Evolutionary conservation across 108 stramenopile species (phyloP).

Genomic region (Skeletonema marinoi): DNA sequence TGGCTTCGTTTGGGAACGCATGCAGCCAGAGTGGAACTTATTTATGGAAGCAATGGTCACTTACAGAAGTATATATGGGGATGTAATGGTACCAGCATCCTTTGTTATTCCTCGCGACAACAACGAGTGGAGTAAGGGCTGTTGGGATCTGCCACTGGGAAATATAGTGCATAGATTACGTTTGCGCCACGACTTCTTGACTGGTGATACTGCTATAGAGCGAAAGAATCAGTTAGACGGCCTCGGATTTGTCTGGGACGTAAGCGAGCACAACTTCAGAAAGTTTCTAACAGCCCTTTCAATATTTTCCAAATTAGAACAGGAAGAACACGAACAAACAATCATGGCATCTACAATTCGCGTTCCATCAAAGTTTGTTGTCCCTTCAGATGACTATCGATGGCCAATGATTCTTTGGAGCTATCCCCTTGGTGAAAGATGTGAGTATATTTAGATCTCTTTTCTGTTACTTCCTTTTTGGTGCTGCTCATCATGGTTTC

Average conservation of each 20-base stretch:
- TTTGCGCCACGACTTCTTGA: slow-evolving; percentile 67
- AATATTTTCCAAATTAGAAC: slow-evolving; percentile 57
- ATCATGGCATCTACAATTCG: slow-evolving; percentile 41
- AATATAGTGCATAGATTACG: slow-evolving; percentile 68
- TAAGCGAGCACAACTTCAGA: slow-evolving; percentile 58
- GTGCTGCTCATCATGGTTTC: too few relatives aligned
- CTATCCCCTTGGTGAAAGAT: slow-evolving; percentile 79
- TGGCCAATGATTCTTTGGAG: slow-evolving; percentile 78
- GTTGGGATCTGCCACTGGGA: slow-evolving; percentile 76
- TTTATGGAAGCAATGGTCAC: slow-evolving; percentile 72
- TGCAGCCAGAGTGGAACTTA: slow-evolving; percentile 86
- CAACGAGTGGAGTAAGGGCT: slow-evolving; percentile 61
- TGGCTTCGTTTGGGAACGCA: slow-evolving; percentile 83
- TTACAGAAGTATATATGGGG: slow-evolving; percentile 52
- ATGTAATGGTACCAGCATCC: slow-evolving; percentile 66
- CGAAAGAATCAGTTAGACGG: slow-evolving; percentile 67
- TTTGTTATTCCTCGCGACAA: slow-evolving; percentile 70
- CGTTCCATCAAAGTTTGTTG: slow-evolving; percentile 72
- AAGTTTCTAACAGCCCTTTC: slow-evolving; percentile 59
- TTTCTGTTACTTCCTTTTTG: too few relatives aligned
- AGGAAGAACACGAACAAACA: slow-evolving; percentile 2
- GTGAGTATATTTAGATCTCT: slow-evolving; percentile 12
- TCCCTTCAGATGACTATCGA: slow-evolving; percentile 53
- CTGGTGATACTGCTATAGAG: slow-evolving; percentile 28
- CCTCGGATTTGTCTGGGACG: slow-evolving; percentile 81